Evolutionary conservation across 2,329 filamentous ascomycete species (phyloP).

Genomic region (Pseudogymnoascus sp.): DNA sequence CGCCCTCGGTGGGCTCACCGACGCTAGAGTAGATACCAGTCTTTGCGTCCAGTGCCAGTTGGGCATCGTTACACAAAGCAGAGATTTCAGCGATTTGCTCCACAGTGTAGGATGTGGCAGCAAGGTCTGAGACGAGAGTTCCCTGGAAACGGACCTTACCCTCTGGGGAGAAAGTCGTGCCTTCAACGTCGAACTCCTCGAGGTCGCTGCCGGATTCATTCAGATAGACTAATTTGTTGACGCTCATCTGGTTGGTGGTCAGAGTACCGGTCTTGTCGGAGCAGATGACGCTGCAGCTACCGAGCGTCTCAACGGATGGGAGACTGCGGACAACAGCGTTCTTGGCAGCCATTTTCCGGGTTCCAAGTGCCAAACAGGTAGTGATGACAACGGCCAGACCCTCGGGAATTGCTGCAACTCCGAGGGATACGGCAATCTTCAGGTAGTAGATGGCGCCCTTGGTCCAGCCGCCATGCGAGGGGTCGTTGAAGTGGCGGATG

Average conservation of each 20-base stretch:
- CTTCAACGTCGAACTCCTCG: constrained; percentile 81
- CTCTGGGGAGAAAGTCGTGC: constrained; percentile 82
- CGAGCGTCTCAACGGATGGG: constrained; percentile 92
- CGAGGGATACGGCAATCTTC: constrained; percentile 97
- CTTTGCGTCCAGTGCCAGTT: constrained; percentile 71
- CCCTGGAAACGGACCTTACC: constrained; percentile 65
- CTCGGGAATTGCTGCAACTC: constrained; percentile 95
- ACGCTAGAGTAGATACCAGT: constrained; percentile 68
- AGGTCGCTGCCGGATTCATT: constrained; percentile 63
- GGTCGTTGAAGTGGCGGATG: constrained; percentile 92
- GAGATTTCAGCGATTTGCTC: constrained; percentile 66
- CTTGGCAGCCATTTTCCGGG: constrained; percentile 97
- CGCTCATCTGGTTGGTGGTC: constrained; percentile 99
- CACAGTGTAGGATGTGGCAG: constrained; percentile 65
- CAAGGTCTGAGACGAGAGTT: constrained; percentile 58
- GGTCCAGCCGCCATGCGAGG: constrained; percentile 82
- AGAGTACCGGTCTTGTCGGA: constrained; percentile 98
- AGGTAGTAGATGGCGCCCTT: constrained; percentile 99
- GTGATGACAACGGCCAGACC: constrained; percentile 97
- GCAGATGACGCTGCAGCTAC: constrained; percentile 98
- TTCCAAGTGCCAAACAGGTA: constrained; percentile 92
- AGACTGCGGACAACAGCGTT: constrained; percentile 94
- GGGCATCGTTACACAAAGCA: constrained; percentile 81
- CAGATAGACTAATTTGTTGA: constrained; percentile 83
- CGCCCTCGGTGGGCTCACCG: constrained; percentile 92